Evolutionary conservation across 163 green algal genomes (phyloP).

Genomic region (Chlamydomonas reinhardtii): DNA sequence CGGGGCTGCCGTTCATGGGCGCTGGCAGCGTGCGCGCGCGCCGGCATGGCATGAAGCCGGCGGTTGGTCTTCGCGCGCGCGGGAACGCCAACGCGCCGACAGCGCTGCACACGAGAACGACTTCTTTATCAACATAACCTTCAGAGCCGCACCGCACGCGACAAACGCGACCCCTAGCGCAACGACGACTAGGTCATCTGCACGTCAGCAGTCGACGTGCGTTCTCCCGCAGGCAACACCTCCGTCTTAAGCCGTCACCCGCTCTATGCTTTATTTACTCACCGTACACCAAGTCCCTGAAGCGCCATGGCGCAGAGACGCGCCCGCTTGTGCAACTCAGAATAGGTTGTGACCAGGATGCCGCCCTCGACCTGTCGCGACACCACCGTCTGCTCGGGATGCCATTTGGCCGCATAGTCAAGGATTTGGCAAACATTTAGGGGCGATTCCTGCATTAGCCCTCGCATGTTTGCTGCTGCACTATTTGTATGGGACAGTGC

Average conservation of each 20-base stretch:
- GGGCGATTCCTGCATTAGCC: conserved; percentile 71
- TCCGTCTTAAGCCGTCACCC: not conserved
- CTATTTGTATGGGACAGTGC: too few species aligned
- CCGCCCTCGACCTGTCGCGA: conserved; percentile 62
- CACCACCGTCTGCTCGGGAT: conserved; percentile 76
- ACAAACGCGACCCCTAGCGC: too few species aligned
- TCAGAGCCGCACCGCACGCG: not conserved
- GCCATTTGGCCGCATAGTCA: conserved; percentile 75
- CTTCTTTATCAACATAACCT: not conserved
- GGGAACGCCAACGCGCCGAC: too few species aligned
- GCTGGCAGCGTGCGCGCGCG: too few species aligned
- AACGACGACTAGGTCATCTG: not conserved
- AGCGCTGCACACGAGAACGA: not conserved
- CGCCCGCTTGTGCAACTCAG: conserved; percentile 62
- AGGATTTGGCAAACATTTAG: conserved; percentile 71
- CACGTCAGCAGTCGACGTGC: not conserved
- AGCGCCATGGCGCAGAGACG: conserved; percentile 76
- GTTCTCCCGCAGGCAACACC: not conserved
- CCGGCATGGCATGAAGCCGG: too few species aligned
- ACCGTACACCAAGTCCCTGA: conserved; percentile 71
- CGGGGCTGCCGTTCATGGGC: too few species aligned
- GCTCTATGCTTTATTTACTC: not conserved
- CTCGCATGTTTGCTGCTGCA: conserved; percentile 55
- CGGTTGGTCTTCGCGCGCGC: too few species aligned
- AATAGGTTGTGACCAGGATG: conserved; percentile 66